Conservation (phyloP, 1,139 yeast genomes). For the Komagataea norvegica region DNA sequence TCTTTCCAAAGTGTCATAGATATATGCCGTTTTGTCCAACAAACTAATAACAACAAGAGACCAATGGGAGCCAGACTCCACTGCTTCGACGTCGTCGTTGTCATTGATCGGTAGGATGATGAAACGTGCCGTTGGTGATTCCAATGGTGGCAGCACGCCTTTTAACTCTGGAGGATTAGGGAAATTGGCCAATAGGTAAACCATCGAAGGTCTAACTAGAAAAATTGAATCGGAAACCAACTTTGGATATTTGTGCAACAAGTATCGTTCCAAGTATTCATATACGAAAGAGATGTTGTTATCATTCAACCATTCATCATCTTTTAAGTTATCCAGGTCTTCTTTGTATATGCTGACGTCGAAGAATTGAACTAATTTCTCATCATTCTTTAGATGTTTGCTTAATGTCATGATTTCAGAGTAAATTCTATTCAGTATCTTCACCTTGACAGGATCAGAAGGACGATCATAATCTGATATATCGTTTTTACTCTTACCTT, state of each 20-base stretch:
- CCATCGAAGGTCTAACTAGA: constrained; percentile 38
- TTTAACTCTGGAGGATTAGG: constrained; percentile 31
- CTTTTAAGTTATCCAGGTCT: constrained; percentile 41
- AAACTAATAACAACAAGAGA: constrained; percentile 42
- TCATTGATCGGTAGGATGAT: constrained; percentile 51
- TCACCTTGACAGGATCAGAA: constrained; percentile 20
- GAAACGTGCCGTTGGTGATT: constrained; percentile 32
- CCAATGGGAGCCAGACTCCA: constrained; percentile 57
- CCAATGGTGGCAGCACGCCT: constrained; percentile 41
- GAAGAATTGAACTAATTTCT: constrained; percentile 29
- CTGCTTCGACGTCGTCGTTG: constrained; percentile 41
- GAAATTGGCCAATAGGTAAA: constrained; percentile 31
- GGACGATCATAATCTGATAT: constrained; percentile 17
- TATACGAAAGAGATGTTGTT: constrained; percentile 61
- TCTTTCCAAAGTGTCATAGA: constrained; percentile 43
- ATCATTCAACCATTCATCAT: constrained; percentile 72
- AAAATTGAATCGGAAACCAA: constrained; percentile 24
- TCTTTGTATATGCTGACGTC: constrained; percentile 42
- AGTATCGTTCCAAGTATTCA: constrained; percentile 47
- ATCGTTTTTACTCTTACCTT: constrained; percentile 9
- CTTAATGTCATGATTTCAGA: constrained; percentile 10
- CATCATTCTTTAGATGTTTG: constrained; percentile 15
- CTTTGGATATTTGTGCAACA: constrained; percentile 20
- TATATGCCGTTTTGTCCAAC: constrained; percentile 34
- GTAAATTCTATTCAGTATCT: constrained; percentile 14